phyloP scores from a whole-genome alignment of 2,329 filamentous ascomycete genomes.

The Aphanocladium album region DNA sequence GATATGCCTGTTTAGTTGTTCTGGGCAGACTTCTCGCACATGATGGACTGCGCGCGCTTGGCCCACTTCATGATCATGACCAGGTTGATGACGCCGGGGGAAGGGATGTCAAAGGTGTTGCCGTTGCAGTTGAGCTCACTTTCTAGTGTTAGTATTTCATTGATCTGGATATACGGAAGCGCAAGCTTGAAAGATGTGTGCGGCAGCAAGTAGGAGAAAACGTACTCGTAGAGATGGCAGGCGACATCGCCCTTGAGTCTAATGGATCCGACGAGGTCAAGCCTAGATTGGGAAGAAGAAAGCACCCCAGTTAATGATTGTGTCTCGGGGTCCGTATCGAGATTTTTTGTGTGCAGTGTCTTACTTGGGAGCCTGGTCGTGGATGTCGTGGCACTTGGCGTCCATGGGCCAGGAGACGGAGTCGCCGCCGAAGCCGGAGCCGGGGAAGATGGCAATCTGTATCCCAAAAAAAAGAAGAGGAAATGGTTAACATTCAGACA shows the following conservation, averaged over 20 bases:
- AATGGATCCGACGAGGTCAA: not conserved
- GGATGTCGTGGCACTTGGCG: not conserved
- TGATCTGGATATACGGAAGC: not conserved
- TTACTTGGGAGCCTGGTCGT: not conserved
- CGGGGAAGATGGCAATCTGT: not conserved
- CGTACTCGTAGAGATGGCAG: not conserved
- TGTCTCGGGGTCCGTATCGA: no score
- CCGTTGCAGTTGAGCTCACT: not conserved
- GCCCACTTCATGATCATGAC: not conserved
- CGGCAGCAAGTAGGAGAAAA: not conserved
- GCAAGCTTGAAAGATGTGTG: no score
- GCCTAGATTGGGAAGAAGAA: no score
- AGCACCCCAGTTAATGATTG: no score
- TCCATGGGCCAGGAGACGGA: not conserved
- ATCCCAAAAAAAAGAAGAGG: no score
- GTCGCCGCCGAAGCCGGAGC: not conserved
- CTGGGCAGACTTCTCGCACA: not conserved
- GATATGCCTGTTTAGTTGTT: no score
- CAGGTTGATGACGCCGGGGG: not conserved
- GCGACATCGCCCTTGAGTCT: not conserved
- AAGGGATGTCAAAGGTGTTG: not conserved
- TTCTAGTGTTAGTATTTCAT: not conserved
- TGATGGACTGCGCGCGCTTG: not conserved
- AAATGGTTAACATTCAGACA: no score
- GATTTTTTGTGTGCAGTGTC: not conserved